A percentile compares a stretch with the other conserved stretches of the same genome.
These are phyloP conservation scores for Trametes pubescens DNA, from an alignment of 1,284 basidiomycete genomes.

Conservation along the genomic window DNA sequence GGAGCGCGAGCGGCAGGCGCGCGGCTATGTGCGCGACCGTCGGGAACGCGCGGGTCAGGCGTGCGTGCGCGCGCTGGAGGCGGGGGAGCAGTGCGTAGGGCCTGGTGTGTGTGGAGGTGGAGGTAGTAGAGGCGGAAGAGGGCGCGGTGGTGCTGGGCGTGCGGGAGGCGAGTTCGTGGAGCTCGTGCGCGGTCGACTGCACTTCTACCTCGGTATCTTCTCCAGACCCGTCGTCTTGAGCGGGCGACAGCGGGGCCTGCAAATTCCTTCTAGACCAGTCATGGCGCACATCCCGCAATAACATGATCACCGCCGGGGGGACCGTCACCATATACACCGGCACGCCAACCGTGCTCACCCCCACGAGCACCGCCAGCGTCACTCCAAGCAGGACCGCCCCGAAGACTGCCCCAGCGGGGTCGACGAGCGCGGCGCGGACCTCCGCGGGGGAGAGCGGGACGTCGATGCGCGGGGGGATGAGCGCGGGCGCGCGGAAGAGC, in stretches of 20 bases:
- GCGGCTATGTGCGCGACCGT: slow-evolving; percentile 76
- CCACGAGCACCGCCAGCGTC: slow-evolving; percentile 65
- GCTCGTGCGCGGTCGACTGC: slow-evolving; percentile 3
- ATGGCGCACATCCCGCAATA: slow-evolving; percentile 42
- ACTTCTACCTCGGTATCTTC: background rate
- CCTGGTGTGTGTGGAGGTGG: background rate
- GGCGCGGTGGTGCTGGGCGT: background rate
- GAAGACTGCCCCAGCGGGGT: slow-evolving; percentile 48
- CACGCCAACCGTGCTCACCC: slow-evolving; percentile 55
- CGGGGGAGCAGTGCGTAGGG: slow-evolving; percentile 6
- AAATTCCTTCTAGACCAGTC: slow-evolving; percentile 39
- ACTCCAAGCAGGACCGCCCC: slow-evolving; percentile 51
- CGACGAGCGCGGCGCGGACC: slow-evolving; percentile 47
- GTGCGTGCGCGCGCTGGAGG: slow-evolving; percentile 18
- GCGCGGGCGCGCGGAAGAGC: slow-evolving; percentile 58
- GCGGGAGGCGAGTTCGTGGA: slow-evolving; percentile 22
- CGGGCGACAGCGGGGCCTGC: background rate
- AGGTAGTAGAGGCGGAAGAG: background rate
- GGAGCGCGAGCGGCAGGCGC: slow-evolving; percentile 80
- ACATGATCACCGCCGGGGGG: slow-evolving; percentile 77
- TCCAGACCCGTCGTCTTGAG: background rate
- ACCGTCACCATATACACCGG: slow-evolving; percentile 84
- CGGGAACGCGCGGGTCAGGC: slow-evolving; percentile 62
- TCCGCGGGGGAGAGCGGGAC: slow-evolving; percentile 49
- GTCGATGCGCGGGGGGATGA: slow-evolving; percentile 58